Percentiles rank a stretch among this genome's conserved stretches.
phyloP scores from a whole-genome alignment of 1,284 basidiomycete species.

The Malassezia vespertilionis region DNA sequence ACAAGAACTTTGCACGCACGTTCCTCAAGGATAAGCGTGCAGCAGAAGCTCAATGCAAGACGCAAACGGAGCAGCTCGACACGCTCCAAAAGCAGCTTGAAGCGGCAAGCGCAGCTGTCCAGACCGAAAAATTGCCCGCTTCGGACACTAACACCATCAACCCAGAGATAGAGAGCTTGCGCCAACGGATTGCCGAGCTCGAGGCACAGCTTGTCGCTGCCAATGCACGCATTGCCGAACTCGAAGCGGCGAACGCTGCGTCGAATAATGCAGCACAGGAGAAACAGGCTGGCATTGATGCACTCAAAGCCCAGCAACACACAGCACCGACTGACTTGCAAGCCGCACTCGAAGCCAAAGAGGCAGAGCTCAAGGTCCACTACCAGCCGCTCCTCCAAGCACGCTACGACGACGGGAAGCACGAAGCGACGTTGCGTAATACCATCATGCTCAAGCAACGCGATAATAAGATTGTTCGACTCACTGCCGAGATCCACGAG shows the following conservation, averaged over 20 bases:
- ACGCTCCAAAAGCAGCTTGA: slow-evolving; percentile 29
- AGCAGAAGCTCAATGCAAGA: slow-evolving; percentile 26
- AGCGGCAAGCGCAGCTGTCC: slow-evolving; percentile 4
- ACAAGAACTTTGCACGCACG: slow-evolving; percentile 16
- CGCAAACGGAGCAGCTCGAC: slow-evolving; percentile 25
- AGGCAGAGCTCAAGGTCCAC: slow-evolving; percentile 31
- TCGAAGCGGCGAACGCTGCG: slow-evolving; percentile 25
- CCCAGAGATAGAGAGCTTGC: neutral
- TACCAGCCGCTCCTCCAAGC: slow-evolving; percentile 33
- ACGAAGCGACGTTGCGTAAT: slow-evolving; percentile 43
- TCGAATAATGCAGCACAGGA: neutral
- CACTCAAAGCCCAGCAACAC: slow-evolving; percentile 12
- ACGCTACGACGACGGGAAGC: slow-evolving; percentile 43
- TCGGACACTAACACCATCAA: neutral
- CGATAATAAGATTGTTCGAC: slow-evolving; percentile 41
- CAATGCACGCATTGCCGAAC: slow-evolving; percentile 29
- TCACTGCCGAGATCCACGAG: slow-evolving; percentile 35
- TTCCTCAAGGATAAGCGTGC: slow-evolving; percentile 20
- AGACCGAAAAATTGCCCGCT: neutral
- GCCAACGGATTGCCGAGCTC: slow-evolving; percentile 10
- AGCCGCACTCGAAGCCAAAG: slow-evolving; percentile 31
- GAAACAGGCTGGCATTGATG: slow-evolving; percentile 1
- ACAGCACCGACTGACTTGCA: slow-evolving; percentile 24
- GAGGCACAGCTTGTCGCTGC: slow-evolving; percentile 15
- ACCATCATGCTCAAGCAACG: slow-evolving; percentile 41